Base-by-base conservation (phyloP, 805 yeast genomes). In the Wickerhamiella sorbophila region DNA sequence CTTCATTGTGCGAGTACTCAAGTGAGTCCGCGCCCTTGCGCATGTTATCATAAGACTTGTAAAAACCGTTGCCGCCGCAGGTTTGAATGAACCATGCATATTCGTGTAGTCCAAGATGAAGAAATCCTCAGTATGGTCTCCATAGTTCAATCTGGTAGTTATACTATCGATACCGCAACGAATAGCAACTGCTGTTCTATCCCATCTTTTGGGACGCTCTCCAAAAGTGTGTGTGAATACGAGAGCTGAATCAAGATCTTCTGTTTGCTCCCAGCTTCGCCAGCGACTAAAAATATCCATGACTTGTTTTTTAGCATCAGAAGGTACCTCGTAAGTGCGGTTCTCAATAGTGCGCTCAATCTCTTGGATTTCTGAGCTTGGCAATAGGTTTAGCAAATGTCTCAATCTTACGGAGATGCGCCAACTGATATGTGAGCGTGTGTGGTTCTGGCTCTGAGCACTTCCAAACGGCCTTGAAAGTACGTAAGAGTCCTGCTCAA, bases 401-500 rank as follows among this genome's bases (percentile, higher is more conserved):
- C 96, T 69, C 34, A 91, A 60, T 31, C 95, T 68, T 1, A 85
- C 75, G 34, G 84, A 65, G 17, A 87, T 71, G 52, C 84, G 81
- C 98, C 98, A 91, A 52, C 93, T 75, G 50, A 85, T 83, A 46
- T 75, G 74, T 19, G 78, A 73, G 48, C 98, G 66, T 1, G 85
- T 75, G 60, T 87, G 96, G 19, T 76, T 71, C 16, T 69, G 67
- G 2, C 86, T 71, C 41, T 95, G 67, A 38, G 84, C 71, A 24
- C 85, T 74, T 51, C 81, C 77, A 0, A 95, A 79, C 0, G 96
- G 95, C 40, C 85, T 79, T 1, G 96, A 87, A 40, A 88, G 70
- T 16, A 86, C 95, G 4, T 83, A 75, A 0, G 97, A 93, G 52
- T 91, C 97, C 47, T 82, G 82, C 39, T 76, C 75, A 34, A 86